phyloP scores from a whole-genome alignment of 352 stramenopile genomes.

The Phytophthora vignae region DNA sequence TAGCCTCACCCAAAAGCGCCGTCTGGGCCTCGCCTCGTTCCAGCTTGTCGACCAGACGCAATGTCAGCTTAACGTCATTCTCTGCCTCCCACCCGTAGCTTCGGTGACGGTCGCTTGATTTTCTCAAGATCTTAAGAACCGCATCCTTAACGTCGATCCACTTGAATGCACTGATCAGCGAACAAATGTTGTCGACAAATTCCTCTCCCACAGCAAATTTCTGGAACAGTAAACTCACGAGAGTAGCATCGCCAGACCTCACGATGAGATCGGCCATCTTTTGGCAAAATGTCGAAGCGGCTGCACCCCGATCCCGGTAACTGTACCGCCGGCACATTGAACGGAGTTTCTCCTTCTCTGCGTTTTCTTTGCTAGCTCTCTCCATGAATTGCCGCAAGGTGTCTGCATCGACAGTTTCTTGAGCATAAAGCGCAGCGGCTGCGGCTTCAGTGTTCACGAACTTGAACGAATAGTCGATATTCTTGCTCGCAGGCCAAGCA shows the following conservation, averaged over 20 bases:
- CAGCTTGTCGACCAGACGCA: conserved; percentile 10
- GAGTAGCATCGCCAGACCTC: conserved; percentile 1
- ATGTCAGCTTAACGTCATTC: conserved; percentile 3
- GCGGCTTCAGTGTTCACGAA: conserved; percentile 15
- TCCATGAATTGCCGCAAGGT: conserved; percentile 15
- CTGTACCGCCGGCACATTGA: background rate
- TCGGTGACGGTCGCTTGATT: background rate
- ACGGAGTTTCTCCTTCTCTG: background rate
- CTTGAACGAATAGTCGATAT: conserved; percentile 17
- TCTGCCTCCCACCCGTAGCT: conserved; percentile 3
- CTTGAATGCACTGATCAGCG: conserved; percentile 1
- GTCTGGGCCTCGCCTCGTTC: background rate
- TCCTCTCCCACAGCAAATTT: background rate
- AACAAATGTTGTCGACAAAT: background rate
- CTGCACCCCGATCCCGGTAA: background rate
- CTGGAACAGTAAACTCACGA: background rate
- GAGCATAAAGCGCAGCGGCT: background rate
- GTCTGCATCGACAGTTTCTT: background rate
- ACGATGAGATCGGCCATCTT: background rate
- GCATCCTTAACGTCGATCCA: conserved; percentile 15
- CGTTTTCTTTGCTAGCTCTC: background rate
- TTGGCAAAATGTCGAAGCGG: background rate
- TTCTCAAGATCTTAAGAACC: background rate
- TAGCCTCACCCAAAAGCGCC: background rate
- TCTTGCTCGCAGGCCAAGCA: conserved; percentile 15